A percentile compares a stretch with the other conserved stretches of the same genome.
Evolutionary conservation across 176 grass and related monocot species (phyloP).

Genomic region (Triticum urartu): DNA sequence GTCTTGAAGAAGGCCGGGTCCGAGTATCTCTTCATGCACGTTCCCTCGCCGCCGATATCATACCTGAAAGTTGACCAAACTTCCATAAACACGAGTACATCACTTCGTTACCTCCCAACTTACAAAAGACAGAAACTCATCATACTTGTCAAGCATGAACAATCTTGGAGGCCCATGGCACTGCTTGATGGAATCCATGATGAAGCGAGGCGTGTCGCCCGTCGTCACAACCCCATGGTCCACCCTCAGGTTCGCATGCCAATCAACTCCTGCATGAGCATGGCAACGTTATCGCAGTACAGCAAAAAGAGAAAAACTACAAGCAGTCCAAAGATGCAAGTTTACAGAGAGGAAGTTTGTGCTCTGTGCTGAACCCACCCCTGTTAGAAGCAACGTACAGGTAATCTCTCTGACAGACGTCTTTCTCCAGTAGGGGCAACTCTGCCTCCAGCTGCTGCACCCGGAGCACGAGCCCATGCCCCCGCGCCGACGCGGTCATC

Average conservation of each 20-base stretch:
- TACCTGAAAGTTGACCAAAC: constrained; percentile 53
- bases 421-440: constrained; percentile 55
- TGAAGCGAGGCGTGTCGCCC: constrained; percentile 67
- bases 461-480: constrained; percentile 60
- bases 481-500: constrained; percentile 57
- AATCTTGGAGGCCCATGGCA: constrained; percentile 84
- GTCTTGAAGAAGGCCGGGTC: constrained; percentile 69
- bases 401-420: constrained; percentile 40
- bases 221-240: constrained; percentile 53
- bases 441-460: constrained; percentile 78
- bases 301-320: not conserved
- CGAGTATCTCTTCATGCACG: constrained; percentile 89
- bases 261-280: constrained; percentile 63
- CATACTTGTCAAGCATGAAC: constrained; percentile 93
- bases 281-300: not conserved
- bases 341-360: constrained; percentile 1
- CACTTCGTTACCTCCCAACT: constrained; percentile 11
- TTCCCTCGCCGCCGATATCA: constrained; percentile 71
- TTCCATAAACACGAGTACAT: constrained; percentile 1
- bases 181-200: constrained; percentile 78
- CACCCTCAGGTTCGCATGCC: constrained; percentile 56
- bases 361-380: constrained; percentile 42
- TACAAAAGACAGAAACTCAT: not conserved
- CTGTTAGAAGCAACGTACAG: constrained; percentile 52
- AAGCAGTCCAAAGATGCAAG: not conserved